Evolutionary conservation across 2,329 filamentous ascomycete species (phyloP).

Genomic region (Clarireedia homoeocarpa): DNA sequence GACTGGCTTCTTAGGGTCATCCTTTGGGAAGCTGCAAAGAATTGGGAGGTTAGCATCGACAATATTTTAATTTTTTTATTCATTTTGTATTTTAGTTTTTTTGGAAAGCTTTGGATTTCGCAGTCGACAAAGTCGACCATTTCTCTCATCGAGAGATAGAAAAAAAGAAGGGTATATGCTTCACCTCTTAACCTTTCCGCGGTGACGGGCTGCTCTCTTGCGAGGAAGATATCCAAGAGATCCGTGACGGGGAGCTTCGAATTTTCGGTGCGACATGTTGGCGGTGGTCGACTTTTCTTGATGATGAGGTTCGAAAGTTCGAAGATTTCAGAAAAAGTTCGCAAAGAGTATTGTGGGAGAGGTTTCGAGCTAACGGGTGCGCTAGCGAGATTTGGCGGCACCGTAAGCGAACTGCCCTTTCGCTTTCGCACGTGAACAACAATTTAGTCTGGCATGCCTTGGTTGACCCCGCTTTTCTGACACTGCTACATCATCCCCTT

Average conservation of each 20-base stretch:
- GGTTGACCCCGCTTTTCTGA: too few species aligned
- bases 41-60: slow-evolving; percentile 5
- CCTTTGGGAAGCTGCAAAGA: slow-evolving; percentile 78
- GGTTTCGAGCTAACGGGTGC: neutral
- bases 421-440: neutral
- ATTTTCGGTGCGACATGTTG: slow-evolving; percentile 26
- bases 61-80: neutral
- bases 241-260: slow-evolving; percentile 79
- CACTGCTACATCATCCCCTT: too few species aligned
- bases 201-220: slow-evolving; percentile 90
- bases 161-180: slow-evolving; percentile 30
- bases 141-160: too few species aligned
- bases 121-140: neutral
- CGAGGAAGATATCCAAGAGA: slow-evolving; percentile 80
- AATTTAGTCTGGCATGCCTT: neutral
- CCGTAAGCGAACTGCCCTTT: neutral
- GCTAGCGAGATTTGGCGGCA: neutral
- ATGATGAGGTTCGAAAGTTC: slow-evolving; percentile 10
- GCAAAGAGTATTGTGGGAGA: slow-evolving; percentile 7
- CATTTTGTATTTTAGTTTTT: too few species aligned
- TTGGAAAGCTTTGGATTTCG: neutral
- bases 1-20: slow-evolving; percentile 99
- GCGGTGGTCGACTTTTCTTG: slow-evolving; percentile 8
- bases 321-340: slow-evolving; percentile 6
- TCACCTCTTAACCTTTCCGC: slow-evolving; percentile 98